Base-by-base conservation (phyloP, 2,329 filamentous ascomycete genomes). In the Dactylellina parvicollis region DNA sequence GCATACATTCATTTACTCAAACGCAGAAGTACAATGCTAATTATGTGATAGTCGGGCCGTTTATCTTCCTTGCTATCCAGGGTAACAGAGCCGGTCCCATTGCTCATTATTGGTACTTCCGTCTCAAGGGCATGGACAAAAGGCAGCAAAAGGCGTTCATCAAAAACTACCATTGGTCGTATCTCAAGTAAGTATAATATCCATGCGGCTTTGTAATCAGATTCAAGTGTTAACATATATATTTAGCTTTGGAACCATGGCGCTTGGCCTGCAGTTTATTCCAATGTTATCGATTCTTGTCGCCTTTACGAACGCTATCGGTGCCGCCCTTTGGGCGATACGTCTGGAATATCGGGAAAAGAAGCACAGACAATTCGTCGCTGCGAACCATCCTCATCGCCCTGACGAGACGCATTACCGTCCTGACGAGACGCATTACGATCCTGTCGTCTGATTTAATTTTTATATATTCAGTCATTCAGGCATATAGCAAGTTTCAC, bases 241-340 rank as follows among this genome's bases (percentile, higher is more conserved):
- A 36, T 69, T 2, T 46, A 87, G 85, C 79, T 97, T 98, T 79
- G 95, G 95, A 14, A 92, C 90, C 0, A 85, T 95, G 2, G 91
- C 92, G 54, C 87, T 97, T 82, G 80, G 92, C 4, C 81, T 98
- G 26, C 92, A 97, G 81, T 85, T 98, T n/a, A 85, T 97, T 7
- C 95, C 95, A 0, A 85, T 94, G 10, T 81, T 97, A 52, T 96
- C 91, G n/a, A 96, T 99, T 85, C 88, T 98, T 79, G 97, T 98
- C 80, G 84, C 98, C 38, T 82, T 99, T 76, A 97, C 94, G 0
- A 92, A 91, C 2, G 90, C 93, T 0, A 87, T 88, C 18, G 95
- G 94, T 1, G 89, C 91, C 44, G 94, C 92, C 0, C 82, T 98
- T 34, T 98, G 94, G 93, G 91, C 88, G 1, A 89, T 89, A 1